Conservation (phyloP, 257 asterid genomes). For the Salvia splendens region DNA sequence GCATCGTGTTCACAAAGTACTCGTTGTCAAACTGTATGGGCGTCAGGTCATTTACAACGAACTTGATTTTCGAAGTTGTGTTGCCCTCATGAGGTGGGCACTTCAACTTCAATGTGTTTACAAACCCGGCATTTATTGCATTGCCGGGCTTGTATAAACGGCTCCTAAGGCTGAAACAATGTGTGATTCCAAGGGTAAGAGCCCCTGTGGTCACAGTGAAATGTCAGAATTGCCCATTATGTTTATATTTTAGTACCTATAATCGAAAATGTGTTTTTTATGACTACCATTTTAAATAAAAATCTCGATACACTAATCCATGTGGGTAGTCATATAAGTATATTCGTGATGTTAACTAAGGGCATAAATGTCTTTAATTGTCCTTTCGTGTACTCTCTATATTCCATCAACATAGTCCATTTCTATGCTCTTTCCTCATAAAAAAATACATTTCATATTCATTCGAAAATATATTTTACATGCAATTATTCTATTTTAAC, state of each 20-base stretch:
- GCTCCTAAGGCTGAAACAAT: conserved; percentile 37
- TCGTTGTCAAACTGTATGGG: conserved; percentile 43
- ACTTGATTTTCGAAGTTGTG: conserved; percentile 21
- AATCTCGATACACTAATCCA: too few species aligned
- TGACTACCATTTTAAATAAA: too few species aligned
- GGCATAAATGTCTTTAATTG: too few species aligned
- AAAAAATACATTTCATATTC: too few species aligned
- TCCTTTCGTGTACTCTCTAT: too few species aligned
- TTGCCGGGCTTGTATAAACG: conserved; percentile 26
- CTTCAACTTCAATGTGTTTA: conserved; percentile 19
- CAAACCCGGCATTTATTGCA: conserved; percentile 21
- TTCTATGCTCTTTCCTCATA: too few species aligned
- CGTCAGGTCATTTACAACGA: conserved; percentile 43
- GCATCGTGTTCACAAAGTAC: conserved; percentile 37
- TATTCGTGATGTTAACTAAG: too few species aligned
- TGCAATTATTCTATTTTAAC: too few species aligned
- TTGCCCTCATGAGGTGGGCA: conserved; percentile 33
- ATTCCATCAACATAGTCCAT: too few species aligned
- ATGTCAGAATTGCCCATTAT: neutral
- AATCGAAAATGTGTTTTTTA: too few species aligned
- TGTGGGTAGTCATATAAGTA: too few species aligned
- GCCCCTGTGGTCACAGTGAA: conserved; percentile 34
- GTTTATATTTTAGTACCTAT: neutral
- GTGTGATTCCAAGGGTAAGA: conserved; percentile 50
- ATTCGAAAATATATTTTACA: too few species aligned